Evolutionary conservation across 1,139 yeast genomes (phyloP), one percentile per base, ranked within the genome.

Genomic region (Saccharomyces hybrid): DNA sequence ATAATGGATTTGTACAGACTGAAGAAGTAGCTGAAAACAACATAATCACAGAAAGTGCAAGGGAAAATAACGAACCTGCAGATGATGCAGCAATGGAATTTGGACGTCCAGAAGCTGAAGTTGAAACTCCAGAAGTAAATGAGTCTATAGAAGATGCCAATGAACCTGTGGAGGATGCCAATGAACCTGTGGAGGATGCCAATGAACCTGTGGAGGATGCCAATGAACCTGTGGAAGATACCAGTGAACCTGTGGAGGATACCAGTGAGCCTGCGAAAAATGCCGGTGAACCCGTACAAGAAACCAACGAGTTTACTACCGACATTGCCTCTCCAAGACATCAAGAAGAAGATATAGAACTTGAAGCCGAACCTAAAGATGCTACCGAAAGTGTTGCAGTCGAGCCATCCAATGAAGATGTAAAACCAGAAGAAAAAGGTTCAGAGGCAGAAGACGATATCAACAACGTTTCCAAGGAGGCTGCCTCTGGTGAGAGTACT

Each of bases 31-130:
- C 16, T 16, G 50, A 27, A 28, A 44, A 25, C 26, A 20, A 47
- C 20, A 26, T 46, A 31, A 50, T 28, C 11, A n/a, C 32, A 5
- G 54, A 50, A 25, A 50, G 49, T 25, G 53, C 9, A 6, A 53
- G 44, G 5, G 54, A 42, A 16, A 55, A 51, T 20, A 58, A 52
- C 50, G 56, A 56, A 34, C 38, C 44, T 48, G 52, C 48, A 27
- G 58, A 52, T 30, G 52, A 49, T 3, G 44, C 13, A 5, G 25
- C 16, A 13, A 13, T 20, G 11, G 14, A 44, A 13, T 14, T 14
- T 5, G 47, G n/a, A 8, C n/a, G 5, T 44, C 11, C 14, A 44
- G 28, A 44, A 16, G 16, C 23, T 20, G 52, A 26, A 32, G 38
- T 25, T 44, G 44, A 23, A 20, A 47, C 46, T 23, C 50, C 41